Evolutionary conservation across 805 yeast genomes (phyloP), one percentile per base, ranked within the genome.

Genomic region (Suhomyces sp.): DNA sequence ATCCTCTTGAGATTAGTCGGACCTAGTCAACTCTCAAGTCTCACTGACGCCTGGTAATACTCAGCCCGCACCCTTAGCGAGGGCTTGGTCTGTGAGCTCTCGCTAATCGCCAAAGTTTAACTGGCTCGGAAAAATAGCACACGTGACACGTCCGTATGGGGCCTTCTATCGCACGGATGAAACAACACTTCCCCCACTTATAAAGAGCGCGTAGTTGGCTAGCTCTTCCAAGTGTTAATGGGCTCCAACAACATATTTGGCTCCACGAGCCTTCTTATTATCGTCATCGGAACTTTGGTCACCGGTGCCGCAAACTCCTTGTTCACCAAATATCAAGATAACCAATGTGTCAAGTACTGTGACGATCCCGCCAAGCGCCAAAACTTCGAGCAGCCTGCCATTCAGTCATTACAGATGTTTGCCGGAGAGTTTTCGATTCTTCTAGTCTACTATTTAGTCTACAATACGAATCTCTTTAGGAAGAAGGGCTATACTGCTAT

Each of bases 391-490:
- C 92, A 88, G 69, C 94, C 96, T 0, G 90, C 86, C 6, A 64
- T 88, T 35, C 94, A 88, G 65, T 85, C 94, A 1, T 69, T 86
- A 17, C 93, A 88, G 67, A 88, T 88, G 94, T 88, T 88, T 62
- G 65, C 86, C 4, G 96, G 92, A 23, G 96, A 88, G 62, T 68
- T 81, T 36, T 66, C 70, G 24, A 79, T 84, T 48, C 78, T 76
- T 66, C 42, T 78, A 6, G 76, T 77, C 17, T 78, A 72, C 57
- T 63, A 62, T 56, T 53, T 69, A 40, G 41, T 68, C 26, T 65
- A 66, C 50, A 60, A 61, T n/a, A 53, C 59, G n/a, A 33, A 35
- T 15, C 48, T 51, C 22, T 50, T 45, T 24, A 29, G 48, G 10
- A 50, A 52, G 24, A 50, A 52, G 19, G 66, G 54, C 3, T 64